A percentile compares a stretch with the other conserved stretches of the same genome.
Conservation (phyloP, 768 basidiomycete genomes). For the Pseudohyphozyma bogoriensis region DNA sequence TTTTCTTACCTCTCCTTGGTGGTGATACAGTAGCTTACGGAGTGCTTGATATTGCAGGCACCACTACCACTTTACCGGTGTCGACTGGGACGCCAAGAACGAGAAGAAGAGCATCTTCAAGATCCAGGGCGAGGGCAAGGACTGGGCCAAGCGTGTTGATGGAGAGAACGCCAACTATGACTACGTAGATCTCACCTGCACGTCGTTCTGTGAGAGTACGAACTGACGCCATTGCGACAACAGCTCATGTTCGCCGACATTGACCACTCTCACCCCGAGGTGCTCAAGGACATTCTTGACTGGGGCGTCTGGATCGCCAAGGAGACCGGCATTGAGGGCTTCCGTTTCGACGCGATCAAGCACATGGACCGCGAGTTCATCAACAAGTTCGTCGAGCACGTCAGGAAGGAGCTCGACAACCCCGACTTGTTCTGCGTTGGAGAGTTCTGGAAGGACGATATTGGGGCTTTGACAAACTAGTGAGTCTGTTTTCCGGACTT, state of each 20-base stretch:
- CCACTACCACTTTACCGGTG: conserved; percentile 33
- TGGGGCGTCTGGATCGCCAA: conserved; percentile 42
- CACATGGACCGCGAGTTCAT: conserved; percentile 38
- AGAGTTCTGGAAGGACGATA: conserved; percentile 36
- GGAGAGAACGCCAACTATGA: conserved; percentile 37
- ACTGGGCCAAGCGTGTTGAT: conserved; percentile 39
- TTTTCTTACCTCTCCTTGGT: too few relatives aligned
- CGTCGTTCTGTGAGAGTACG: background rate
- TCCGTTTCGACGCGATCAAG: conserved; percentile 39
- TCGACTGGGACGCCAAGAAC: conserved; percentile 41
- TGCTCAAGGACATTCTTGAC: conserved; percentile 35
- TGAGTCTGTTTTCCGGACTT: background rate
- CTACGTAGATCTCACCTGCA: background rate
- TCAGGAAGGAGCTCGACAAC: conserved; percentile 33
- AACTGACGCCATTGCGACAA: background rate
- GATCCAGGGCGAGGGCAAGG: conserved; percentile 42
- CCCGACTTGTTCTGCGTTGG: conserved; percentile 1
- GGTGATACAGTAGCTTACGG: background rate
- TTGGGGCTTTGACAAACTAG: conserved; percentile 7
- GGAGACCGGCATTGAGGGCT: conserved; percentile 42
- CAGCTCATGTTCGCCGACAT: conserved; percentile 28
- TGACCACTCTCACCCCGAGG: conserved; percentile 41
- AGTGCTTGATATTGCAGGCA: too few relatives aligned
- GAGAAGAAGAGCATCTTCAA: conserved; percentile 36
- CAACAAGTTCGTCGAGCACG: conserved; percentile 39